Base-by-base conservation (phyloP, 2,329 filamentous ascomycete genomes). In the Colletotrichum sp. region DNA sequence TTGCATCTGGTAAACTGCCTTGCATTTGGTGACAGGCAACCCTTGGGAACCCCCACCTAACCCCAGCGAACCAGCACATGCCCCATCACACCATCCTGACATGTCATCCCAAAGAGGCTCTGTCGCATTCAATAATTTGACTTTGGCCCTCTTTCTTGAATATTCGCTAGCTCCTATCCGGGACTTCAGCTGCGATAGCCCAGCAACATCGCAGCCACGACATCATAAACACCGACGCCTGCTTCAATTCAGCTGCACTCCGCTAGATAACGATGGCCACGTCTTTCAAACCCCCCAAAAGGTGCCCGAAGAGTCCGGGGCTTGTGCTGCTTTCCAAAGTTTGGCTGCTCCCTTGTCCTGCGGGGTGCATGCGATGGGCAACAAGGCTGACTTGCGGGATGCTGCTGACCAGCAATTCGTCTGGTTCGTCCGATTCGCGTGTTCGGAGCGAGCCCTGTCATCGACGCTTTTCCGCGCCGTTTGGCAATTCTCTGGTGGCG, bases 41-140 rank as follows among this genome's bases (percentile, higher is more conserved):
- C 24, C 33, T 61, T 55, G 34, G 55, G 15, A 51, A 64, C 29
- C 47, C 69, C 47, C 47, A 72, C 64, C 43, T 9, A 15, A 8
- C n/a, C 13, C 6, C 24, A 43, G 69, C 69, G 54, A 73, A 74
- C 51, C 69, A 55, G 21, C 8, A 33, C 8, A 18, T n/a, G 13
- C 21, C 15, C 12, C 64, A 43, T 43, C 47, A 69, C 69, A 74
- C 72, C 69, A 24, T 24, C 47, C 31, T 51, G n/a, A 16, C 21
- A 16, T 47, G 6, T 16, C 54, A 43, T 59, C 69, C 72, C 21
- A 47, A 73, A 73, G 34, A 69, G 72, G 69, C 64, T 73, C 64
- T 69, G 51, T 65, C n/a, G 29, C 58, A 73, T 73, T 57, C 36
- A 55, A 69, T 73, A 73, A 29, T 65, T 68, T 61, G 33, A 51